These are phyloP conservation scores for Chrysoporthe cubensis DNA, from an alignment of 2,329 filamentous ascomycete genomes.

Conservation along the genomic window DNA sequence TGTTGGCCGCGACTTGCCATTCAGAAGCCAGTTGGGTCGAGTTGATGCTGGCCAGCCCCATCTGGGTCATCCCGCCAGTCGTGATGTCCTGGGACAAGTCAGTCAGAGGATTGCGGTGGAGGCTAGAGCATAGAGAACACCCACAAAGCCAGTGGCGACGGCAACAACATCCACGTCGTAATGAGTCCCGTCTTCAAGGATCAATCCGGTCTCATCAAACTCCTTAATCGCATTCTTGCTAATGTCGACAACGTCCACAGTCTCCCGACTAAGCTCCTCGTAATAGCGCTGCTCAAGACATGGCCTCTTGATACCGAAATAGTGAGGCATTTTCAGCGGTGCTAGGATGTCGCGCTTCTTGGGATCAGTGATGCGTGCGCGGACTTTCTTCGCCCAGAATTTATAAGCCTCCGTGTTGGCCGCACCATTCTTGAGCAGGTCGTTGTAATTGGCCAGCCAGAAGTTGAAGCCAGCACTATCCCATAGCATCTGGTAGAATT, in stretches of 20 bases:
- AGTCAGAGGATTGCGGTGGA: not conserved
- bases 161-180: conserved; percentile 50
- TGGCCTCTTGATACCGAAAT: conserved; percentile 57
- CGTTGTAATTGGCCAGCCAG: conserved; percentile 59
- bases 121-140: conserved; percentile 24
- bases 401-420: conserved; percentile 58
- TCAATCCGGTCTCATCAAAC: conserved; percentile 47
- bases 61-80: conserved; percentile 45
- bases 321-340: conserved; percentile 55
- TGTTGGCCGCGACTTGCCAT: conserved; percentile 46
- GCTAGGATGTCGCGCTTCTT: conserved; percentile 54
- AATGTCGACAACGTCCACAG: conserved; percentile 49
- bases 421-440: conserved; percentile 48
- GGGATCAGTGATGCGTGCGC: conserved; percentile 54
- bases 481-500: conserved; percentile 54
- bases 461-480: conserved; percentile 57
- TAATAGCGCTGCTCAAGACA: conserved; percentile 50
- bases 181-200: conserved; percentile 44
- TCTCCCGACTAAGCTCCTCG: conserved; percentile 50
- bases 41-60: conserved; percentile 48
- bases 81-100: conserved; percentile 21
- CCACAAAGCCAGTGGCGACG: conserved; percentile 51
- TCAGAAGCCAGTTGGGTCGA: conserved; percentile 44
- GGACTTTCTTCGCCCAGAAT: conserved; percentile 58
- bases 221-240: conserved; percentile 44